Base-by-base conservation (phyloP, 2,329 filamentous ascomycete species). In the Fusarium beomiforme region DNA sequence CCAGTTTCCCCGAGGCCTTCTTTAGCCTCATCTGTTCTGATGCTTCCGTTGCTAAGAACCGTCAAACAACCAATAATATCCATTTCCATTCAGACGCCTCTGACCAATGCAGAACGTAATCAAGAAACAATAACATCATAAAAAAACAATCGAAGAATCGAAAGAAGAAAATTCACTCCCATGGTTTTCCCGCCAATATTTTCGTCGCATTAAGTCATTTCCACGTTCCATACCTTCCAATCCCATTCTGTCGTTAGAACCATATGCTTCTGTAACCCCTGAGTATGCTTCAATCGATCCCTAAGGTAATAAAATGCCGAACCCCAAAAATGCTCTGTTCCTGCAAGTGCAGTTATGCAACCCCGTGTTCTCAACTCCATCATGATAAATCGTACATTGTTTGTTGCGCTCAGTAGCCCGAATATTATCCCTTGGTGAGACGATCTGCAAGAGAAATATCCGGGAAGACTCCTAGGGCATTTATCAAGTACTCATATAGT, bases 71-170 rank as follows among this genome's bases (percentile, higher is more conserved):
- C 59, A 51, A 31, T 51, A 44, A 26, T 49, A 47, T 61, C 56
- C 61, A 51, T 47, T 69, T 39, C 33, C 33, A 43, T 64, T 62
- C 53, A 56, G 64, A 64, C 72, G 70, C 71, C 75, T 54, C 68
- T 75, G 65, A 55, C 41, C 64, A 53, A 73, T 70, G 64, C 59
- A 65, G 51, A 69, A 42, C 53, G 46, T 39, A 61, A 53, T 47
- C 44, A 61, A 59, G 23, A 51, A 72, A 59, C 31, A 56, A 63
- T 44, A 55, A 53, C 61, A 60, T 63, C 54, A 60, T 57, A 71
- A 76, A 74, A 72, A 37, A 47, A 70, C 62, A 73, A 74, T 53
- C 53, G 53, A 56, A 50, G 70, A 76, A 76, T 57, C 43, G 68
- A 72, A 74, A 36, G 47, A 47, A 41, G 5, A 29, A 29, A 29